Base-by-base conservation (phyloP, 371 early-diverging fungal species). In the Phascolomyces articulosus region DNA sequence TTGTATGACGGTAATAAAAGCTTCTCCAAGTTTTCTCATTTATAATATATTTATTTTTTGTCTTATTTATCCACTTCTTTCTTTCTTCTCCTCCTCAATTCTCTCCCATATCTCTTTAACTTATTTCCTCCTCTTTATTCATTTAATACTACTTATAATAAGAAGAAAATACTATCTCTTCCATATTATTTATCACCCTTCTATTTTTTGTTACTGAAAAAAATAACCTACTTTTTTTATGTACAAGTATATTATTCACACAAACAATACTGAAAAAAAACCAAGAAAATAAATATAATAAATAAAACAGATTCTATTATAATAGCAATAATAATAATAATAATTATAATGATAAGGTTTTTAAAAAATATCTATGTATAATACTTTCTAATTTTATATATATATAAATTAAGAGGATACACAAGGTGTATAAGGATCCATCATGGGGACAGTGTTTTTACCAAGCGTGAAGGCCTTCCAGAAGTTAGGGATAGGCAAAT, bases 401-500 rank as follows among this genome's bases (percentile, higher is more conserved):
- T 40, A 40, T 58, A 18, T 23, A 40, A 31, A 20, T 1, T 13
- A 31, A 29, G n/a, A 48, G 9, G 21, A 7, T 4, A 49, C 49
- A 57, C 71, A 71, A 0, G 63, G 54, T 15, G 54, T 47, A n/a
- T 27, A 23, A 1, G 80, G 80, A 8, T 64, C 54, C 40, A 73
- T 34, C 80, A 77, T 77, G 8, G 75, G 70, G 11, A 70, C 48
- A 0, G 77, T 73, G 38, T 75, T 59, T 40, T 75, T 77, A 41
- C 62, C 68, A 13, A 80, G 71, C 1, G 67, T 68, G 26, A 77
- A 80, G 4, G 67, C 80, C 55, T 72, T 74, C 80, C 77, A 80
- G 58, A 53, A 77, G 1, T 54, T 11, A 13, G 77, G 80, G 29
- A 80, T 70, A 16, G 61, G 54, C 23, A 80, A 54, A 23, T 75